These are phyloP conservation scores for Venturia aucupariae DNA, from an alignment of 2,329 filamentous ascomycete species.

Conservation along the genomic window DNA sequence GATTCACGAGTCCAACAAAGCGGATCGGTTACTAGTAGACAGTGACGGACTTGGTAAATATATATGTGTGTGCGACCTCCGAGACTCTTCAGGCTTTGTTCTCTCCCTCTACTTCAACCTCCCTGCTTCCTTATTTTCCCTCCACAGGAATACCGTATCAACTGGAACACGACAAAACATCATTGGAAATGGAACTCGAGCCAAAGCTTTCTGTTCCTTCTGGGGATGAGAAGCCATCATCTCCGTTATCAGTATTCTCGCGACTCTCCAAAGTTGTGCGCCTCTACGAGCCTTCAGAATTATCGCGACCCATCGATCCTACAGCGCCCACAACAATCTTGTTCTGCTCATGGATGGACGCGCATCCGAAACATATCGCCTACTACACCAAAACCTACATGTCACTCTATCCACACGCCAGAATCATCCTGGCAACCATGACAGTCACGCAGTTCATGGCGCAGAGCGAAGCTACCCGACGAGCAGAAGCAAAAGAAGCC, in stretches of 20 bases:
- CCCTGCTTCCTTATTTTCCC: not conserved
- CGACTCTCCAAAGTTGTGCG: constrained; percentile 2
- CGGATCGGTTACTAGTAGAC: not conserved
- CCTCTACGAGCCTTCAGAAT: not conserved
- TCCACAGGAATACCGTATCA: too few species aligned
- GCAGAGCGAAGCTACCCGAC: constrained; percentile 13
- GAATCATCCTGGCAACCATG: constrained; percentile 24
- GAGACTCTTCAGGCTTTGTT: not conserved
- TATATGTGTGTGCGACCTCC: not conserved
- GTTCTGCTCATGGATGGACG: constrained; percentile 22
- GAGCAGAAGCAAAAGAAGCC: constrained; percentile 1
- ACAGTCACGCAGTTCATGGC: constrained; percentile 18
- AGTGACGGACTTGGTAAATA: not conserved
- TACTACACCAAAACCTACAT: constrained; percentile 25
- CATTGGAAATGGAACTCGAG: not conserved
- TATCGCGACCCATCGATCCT: not conserved
- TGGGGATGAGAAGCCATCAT: not conserved
- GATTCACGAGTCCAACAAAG: not conserved
- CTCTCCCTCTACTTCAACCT: not conserved
- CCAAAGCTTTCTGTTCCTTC: not conserved
- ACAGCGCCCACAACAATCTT: not conserved
- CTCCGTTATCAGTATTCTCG: not conserved
- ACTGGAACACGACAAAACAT: not conserved
- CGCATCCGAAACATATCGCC: constrained; percentile 22
- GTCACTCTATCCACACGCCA: constrained; percentile 20